A percentile compares a stretch with the other conserved stretches of the same genome.
Evolutionary conservation across 23 red algal species (phyloP).

Genomic region (Gracilaria vermiculophylla): DNA sequence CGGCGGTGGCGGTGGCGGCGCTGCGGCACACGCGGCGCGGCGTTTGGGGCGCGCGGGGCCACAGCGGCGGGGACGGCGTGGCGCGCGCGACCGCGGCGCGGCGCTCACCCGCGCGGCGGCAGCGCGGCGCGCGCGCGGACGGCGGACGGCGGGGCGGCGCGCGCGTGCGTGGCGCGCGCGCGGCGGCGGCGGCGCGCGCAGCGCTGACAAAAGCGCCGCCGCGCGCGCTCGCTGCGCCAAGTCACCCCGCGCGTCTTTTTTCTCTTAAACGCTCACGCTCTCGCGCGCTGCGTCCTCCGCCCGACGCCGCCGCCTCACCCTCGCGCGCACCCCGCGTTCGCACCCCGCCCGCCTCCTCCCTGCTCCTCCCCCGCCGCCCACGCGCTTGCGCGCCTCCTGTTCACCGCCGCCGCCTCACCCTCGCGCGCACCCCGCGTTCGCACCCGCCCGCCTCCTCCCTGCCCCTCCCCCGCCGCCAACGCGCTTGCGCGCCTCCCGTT

Average conservation of each 20-base stretch:
- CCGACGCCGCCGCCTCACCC: constrained; percentile 57
- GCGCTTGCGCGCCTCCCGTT: too few species aligned
- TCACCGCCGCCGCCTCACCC: constrained; percentile 55
- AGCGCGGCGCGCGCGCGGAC: neutral
- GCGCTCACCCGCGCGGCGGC: neutral
- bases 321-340: constrained; percentile 45
- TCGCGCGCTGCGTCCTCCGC: neutral
- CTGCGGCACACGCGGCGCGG: too few species aligned
- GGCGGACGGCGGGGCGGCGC: neutral
- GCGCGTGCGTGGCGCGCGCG: neutral
- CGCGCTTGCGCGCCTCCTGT: too few species aligned
- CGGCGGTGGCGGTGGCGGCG: too few species aligned
- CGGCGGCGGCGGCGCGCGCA: neutral
- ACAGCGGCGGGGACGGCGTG: too few species aligned
- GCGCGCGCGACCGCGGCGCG: too few species aligned
- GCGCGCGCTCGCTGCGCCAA: too few species aligned
- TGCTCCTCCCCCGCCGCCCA: neutral
- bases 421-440: constrained; percentile 45
- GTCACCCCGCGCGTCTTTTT: too few species aligned
- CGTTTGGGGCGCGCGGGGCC: too few species aligned
- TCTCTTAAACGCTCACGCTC: too few species aligned
- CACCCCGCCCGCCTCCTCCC: neutral
- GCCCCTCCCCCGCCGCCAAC: neutral
- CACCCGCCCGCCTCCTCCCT: neutral
- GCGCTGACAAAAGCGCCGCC: neutral